phyloP scores from a whole-genome alignment of 1,284 basidiomycete species.

The Ustilago sp. region DNA sequence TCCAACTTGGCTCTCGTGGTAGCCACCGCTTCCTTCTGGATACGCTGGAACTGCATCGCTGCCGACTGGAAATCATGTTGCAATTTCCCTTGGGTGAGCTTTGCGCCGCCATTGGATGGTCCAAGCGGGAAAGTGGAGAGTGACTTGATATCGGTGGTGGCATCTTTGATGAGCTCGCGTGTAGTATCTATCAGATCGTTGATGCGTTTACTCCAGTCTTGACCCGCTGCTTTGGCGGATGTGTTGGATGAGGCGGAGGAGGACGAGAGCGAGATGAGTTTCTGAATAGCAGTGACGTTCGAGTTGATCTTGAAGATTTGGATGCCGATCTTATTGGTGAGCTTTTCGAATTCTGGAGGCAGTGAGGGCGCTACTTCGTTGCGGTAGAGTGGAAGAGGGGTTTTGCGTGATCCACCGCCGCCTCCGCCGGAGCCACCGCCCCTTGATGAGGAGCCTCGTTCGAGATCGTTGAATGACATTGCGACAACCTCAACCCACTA shows the following conservation, averaged over 20 bases:
- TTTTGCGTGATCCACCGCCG: constrained; percentile 33
- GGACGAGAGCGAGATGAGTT: constrained; percentile 81
- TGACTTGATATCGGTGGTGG: constrained; percentile 90
- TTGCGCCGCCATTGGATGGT: constrained; percentile 33
- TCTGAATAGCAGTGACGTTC: constrained; percentile 93
- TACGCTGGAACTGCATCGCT: constrained; percentile 88
- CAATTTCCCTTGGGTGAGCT: constrained; percentile 80
- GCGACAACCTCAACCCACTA: not conserved
- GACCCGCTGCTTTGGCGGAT: constrained; percentile 23
- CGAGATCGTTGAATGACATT: constrained; percentile 73
- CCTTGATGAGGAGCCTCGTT: constrained; percentile 66
- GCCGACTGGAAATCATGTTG: constrained; percentile 92
- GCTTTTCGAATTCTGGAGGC: constrained; percentile 74
- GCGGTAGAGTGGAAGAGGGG: constrained; percentile 49
- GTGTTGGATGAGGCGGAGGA: constrained; percentile 10
- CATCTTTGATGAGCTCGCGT: constrained; percentile 90
- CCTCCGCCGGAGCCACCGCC: constrained; percentile 24
- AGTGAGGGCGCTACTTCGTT: constrained; percentile 30
- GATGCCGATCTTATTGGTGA: constrained; percentile 87
- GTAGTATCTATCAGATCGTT: constrained; percentile 91
- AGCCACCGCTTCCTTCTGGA: constrained; percentile 89
- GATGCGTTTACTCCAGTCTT: constrained; percentile 75
- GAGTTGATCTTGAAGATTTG: constrained; percentile 99
- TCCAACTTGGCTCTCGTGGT: constrained; percentile 82
- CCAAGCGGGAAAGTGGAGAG: constrained; percentile 51